Conservation (phyloP, 805 yeast species). For the Zygosaccharomyces kombuchaensis region DNA sequence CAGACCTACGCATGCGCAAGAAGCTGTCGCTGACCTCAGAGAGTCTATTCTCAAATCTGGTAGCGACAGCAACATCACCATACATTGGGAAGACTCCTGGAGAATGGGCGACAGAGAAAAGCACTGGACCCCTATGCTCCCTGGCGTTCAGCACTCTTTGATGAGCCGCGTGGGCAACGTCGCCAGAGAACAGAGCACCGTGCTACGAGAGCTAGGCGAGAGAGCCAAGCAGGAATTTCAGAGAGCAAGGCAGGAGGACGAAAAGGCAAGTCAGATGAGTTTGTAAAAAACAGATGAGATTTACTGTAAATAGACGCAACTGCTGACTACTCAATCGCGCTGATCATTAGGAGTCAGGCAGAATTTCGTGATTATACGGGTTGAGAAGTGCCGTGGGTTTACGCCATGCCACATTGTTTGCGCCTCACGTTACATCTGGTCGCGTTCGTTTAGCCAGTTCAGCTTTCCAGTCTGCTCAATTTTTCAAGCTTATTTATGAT, state of each 20-base stretch:
- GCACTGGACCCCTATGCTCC: constrained; percentile 58
- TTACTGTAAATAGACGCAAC: not conserved
- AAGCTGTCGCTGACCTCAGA: constrained; percentile 77
- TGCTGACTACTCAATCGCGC: not conserved
- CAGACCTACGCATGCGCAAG: constrained; percentile 87
- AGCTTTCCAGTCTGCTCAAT: not conserved
- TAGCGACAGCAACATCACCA: constrained; percentile 35
- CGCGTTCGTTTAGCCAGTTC: not conserved
- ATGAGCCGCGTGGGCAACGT: constrained; percentile 48
- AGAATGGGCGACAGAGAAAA: constrained; percentile 68
- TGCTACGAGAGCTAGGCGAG: constrained; percentile 53
- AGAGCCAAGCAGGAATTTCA: constrained; percentile 26
- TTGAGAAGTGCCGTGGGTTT: not conserved
- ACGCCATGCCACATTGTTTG: not conserved
- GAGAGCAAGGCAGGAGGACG: constrained; percentile 10
- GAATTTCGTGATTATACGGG: not conserved
- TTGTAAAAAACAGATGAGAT: not conserved
- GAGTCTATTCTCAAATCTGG: constrained; percentile 27
- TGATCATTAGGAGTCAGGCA: not conserved
- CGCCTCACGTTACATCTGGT: not conserved
- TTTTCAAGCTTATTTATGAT: not conserved
- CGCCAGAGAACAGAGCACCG: constrained; percentile 63
- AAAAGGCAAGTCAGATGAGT: constrained; percentile 7
- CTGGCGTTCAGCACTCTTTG: constrained; percentile 51
- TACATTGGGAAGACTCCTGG: constrained; percentile 86